A percentile compares a stretch with the other conserved stretches of the same genome.
These are phyloP conservation scores for Yamadazyma nakazawae DNA, from an alignment of 805 yeast genomes.

Conservation along the genomic window DNA sequence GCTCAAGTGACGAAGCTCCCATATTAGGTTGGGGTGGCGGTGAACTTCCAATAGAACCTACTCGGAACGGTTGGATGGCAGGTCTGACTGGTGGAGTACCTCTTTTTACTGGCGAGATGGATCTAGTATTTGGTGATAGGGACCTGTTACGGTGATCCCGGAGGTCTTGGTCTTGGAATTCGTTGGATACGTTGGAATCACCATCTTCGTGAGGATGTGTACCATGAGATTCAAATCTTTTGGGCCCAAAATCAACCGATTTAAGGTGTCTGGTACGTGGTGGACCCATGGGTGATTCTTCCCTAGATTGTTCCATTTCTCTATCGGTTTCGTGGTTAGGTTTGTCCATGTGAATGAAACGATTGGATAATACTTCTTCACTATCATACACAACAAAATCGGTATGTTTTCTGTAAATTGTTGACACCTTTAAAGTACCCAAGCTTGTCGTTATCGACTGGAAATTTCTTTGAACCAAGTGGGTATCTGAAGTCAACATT, in stretches of 20 bases:
- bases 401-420: slow-evolving; percentile 72
- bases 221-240: background rate
- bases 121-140: slow-evolving; percentile 22
- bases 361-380: slow-evolving; percentile 60
- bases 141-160: background rate
- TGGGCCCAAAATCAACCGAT: background rate
- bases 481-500: slow-evolving; percentile 38
- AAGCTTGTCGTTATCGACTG: slow-evolving; percentile 70
- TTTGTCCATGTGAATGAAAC: slow-evolving; percentile 29
- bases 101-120: background rate
- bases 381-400: slow-evolving; percentile 65
- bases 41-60: slow-evolving; percentile 52
- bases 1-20: slow-evolving; percentile 30
- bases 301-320: background rate
- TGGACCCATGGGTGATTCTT: background rate
- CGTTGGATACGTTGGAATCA: background rate
- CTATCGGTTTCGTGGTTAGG: background rate
- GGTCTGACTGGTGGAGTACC: slow-evolving; percentile 21
- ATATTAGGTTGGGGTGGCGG: slow-evolving; percentile 28
- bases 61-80: slow-evolving; percentile 57
- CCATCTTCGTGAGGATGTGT: background rate
- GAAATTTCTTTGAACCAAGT: slow-evolving; percentile 59
- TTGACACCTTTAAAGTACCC: slow-evolving; percentile 72
- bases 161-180: background rate
- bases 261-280: background rate